Evolutionary conservation across 148 eudicot genomes (phyloP), one percentile per base, ranked within the genome.

Genomic region (Arbutus unedo): DNA sequence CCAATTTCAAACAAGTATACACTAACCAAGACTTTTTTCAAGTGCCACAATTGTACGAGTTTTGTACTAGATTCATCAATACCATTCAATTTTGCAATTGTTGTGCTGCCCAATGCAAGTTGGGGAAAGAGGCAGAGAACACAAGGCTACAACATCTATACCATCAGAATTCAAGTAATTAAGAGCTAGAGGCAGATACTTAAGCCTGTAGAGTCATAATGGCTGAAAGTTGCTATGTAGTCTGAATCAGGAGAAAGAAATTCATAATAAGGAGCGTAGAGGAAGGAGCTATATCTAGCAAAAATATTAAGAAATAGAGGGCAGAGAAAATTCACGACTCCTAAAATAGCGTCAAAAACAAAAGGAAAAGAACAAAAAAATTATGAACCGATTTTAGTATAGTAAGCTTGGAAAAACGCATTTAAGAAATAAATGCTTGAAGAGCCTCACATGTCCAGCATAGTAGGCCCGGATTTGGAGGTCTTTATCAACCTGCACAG

Each of bases 381-480:
- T 25, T 9, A 74, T 15, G 2, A 82, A 9, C 49, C 4, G 5
- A 38, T 59, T 43, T 9, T 6, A 77, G 57, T 71, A 8, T 67
- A 31, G 38, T 31, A 31, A 19, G 5, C 45, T 75, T 18, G 21
- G 62, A 38, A 76, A 57, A 11, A 81, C 47, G 59, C 23, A 16
- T 23, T 5, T 23, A 47, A 56, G 43, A 5, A 19, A 57, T 64
- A 79, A 86, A 77, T 21, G n/a, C 38, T 59, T 55, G 25, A 23
- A 68, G 79, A 79, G 45, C 53, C 93, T 85, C 87, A 96, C 99
- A 89, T 96, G 99, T 79, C 98, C 98, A 41, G 98, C 99, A 82
- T 96, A 96, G 86, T 96, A 96, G 41, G 99, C 98, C 82, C 98
- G 94, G 83, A 96, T 93, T 83, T 94, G 94, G 81, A 96, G 97